phyloP scores from a whole-genome alignment of 2,329 filamentous ascomycete species.

The Monosporascus sp. region DNA sequence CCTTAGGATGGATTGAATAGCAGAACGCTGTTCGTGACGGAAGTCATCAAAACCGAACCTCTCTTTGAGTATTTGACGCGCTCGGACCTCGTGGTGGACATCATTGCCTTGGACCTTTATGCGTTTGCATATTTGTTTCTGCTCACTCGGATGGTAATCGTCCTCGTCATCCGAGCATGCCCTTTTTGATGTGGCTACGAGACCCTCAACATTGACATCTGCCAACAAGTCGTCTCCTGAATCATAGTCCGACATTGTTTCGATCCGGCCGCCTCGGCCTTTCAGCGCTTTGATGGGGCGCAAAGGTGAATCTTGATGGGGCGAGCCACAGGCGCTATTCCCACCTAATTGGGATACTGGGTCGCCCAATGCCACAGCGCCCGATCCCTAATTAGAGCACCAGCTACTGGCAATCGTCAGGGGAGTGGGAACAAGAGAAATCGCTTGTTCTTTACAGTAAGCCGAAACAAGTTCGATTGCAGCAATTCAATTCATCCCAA shows the following conservation, averaged over 20 bases:
- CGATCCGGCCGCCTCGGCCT: background rate
- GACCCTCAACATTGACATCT: conserved; percentile 15
- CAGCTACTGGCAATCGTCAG: too few species aligned
- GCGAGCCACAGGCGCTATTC: too few species aligned
- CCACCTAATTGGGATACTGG: too few species aligned
- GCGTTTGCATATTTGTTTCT: conserved; percentile 2
- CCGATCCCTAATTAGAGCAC: too few species aligned
- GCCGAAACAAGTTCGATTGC: too few species aligned
- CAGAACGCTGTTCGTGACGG: conserved; percentile 39
- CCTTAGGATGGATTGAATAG: conserved; percentile 31
- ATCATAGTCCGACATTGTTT: conserved; percentile 26
- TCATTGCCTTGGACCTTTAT: conserved; percentile 3
- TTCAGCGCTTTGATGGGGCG: too few species aligned
- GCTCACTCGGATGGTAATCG: background rate
- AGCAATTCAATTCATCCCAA: too few species aligned
- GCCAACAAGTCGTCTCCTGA: conserved; percentile 30
- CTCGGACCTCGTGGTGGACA: conserved; percentile 8
- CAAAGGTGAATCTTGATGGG: too few species aligned
- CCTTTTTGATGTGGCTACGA: conserved; percentile 10
- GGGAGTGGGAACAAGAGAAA: too few species aligned
- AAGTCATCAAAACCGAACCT: conserved; percentile 36
- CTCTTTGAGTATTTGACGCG: conserved; percentile 27
- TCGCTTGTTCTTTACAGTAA: too few species aligned
- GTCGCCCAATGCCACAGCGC: too few species aligned
- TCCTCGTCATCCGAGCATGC: background rate